Evolutionary conservation across 2,329 filamentous ascomycete species (phyloP), one percentile per base, ranked within the genome.

Genomic region (Apiospora aurea): DNA sequence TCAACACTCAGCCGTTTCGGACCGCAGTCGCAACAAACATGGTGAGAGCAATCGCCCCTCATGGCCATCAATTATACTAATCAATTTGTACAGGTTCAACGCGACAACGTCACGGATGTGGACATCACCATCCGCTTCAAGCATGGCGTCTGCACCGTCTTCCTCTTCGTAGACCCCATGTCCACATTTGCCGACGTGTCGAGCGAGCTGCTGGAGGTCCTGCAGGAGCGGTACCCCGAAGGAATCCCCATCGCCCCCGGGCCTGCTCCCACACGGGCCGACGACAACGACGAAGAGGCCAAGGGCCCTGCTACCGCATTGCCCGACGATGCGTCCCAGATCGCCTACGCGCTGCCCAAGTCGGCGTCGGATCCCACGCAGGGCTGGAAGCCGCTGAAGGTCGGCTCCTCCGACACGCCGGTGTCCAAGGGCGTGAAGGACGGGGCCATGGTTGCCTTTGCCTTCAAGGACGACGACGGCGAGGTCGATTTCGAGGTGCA

Each of bases 141-240:
- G 81, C 88, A 93, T 79, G 90, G 92, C 78, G 89, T 90, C 72
- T 88, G 91, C 76, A 95, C 92, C 4, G 85, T 94, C 75, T 89
- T 93, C 77, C 85, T 95, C 72, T 91, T 93, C 74, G 86, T 92
- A 66, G 87, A 90, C 51, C 83, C 90, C 6, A 82, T 87, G 18
- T 86, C 87, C 51, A 81, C 89, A 14, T 89, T 94, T 77, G 82
- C 85, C 21, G 81, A 84, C 1, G 83, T 93, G 72, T 90, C 90
- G 71, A 76, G 84, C 24, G 86, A 90, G 26, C 87, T 95, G 1
- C 82, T 93, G 24, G 81, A 84, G 0, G 83, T 89, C 14, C 82
- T 95, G 7, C 83, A 79, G 41, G 89, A 91, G 64, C 83, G 88
- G 41, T 91, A 90, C 73, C 86, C 89, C 0, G 71, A 81, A 0